Conservation (phyloP, 2,329 filamentous ascomycete species). For the Epichloe uncinata region DNA sequence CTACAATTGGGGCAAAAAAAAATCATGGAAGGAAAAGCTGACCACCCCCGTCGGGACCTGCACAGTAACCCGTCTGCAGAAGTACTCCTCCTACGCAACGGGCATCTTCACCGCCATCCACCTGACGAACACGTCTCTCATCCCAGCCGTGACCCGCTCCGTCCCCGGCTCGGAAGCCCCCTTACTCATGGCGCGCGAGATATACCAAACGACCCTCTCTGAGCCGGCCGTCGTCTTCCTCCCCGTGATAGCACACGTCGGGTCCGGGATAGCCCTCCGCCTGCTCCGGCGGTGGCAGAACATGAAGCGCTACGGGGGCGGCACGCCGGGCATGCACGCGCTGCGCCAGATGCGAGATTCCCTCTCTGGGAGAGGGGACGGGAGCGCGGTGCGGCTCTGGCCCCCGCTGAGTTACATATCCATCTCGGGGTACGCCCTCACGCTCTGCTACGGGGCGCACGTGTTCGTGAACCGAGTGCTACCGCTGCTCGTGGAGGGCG, state of each 20-base stretch:
- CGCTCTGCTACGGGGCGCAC: slow-evolving; percentile 55
- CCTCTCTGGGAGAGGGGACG: slow-evolving; percentile 23
- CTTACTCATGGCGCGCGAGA: slow-evolving; percentile 78
- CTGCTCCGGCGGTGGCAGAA: slow-evolving; percentile 61
- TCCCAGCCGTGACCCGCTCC: slow-evolving; percentile 62
- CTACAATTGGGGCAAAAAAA: neutral
- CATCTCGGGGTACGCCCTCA: slow-evolving; percentile 56
- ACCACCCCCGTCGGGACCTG: neutral
- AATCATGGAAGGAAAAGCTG: neutral
- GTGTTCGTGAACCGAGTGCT: slow-evolving; percentile 62
- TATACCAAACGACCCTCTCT: slow-evolving; percentile 73
- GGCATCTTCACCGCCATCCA: slow-evolving; percentile 65
- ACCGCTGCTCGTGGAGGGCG: slow-evolving; percentile 65
- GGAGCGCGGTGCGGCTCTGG: slow-evolving; percentile 35
- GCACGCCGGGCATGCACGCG: slow-evolving; percentile 38
- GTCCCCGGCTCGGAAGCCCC: slow-evolving; percentile 68
- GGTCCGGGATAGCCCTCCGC: slow-evolving; percentile 64
- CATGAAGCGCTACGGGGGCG: slow-evolving; percentile 61
- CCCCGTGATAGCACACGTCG: slow-evolving; percentile 63
- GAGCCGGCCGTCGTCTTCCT: slow-evolving; percentile 70
- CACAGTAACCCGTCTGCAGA: slow-evolving; percentile 49
- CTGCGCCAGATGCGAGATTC: slow-evolving; percentile 20
- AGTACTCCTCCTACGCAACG: slow-evolving; percentile 80
- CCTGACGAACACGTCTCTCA: slow-evolving; percentile 67
- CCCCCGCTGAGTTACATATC: slow-evolving; percentile 58